Base-by-base conservation (phyloP, 495 filamentous ascomycete species). In the Penicillium bovifimosum region DNA sequence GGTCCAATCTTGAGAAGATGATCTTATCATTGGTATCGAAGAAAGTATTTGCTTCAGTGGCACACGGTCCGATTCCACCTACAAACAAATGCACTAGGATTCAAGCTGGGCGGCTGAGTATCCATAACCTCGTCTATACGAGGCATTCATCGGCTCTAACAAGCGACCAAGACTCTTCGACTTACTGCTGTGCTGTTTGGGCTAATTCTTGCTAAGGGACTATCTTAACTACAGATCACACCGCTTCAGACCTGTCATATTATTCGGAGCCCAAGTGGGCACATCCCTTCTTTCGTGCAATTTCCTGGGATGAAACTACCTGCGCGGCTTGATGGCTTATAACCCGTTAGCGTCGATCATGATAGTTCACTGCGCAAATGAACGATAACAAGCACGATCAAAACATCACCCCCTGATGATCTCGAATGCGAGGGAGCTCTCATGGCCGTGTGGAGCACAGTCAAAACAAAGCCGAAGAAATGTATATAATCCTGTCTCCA, bases 401-500 rank as follows among this genome's bases (percentile, higher is more conserved):
- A 59, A 56, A 47, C 27, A 52, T 50, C 35, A 9, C 49, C 53
- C 53, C 45, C 55, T 61, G 59, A 55, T 45, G 40, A 51, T 48
- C 48, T 17, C 27, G 18, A 20, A 33, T 46, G 18, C 53, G 46
- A 36, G 48, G 38, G 31, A 57, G 41, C 38, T 57, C 51, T 32
- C 28, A 33, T 33, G 33, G 16, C 33, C 31, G 28, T 32, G 35
- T 14, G 26, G 27, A 31, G 34, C 26, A 41, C 29, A 14, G 48
- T 41, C 39, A 50, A 50, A 58, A 50, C 49, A 56, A 20, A 33
- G 6, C 31, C 26, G 5, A 2, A 34, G 36, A 52, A 26, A 7
- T 50, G 44, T 70, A 66, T 68, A 62, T 63, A 68, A 62, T n/a
- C 20, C 44, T 36, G 43, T 8, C 39, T 48, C 17, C 28, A 9